Conservation (phyloP, 2,329 filamentous ascomycete species). For the Colletotrichum magnum region DNA sequence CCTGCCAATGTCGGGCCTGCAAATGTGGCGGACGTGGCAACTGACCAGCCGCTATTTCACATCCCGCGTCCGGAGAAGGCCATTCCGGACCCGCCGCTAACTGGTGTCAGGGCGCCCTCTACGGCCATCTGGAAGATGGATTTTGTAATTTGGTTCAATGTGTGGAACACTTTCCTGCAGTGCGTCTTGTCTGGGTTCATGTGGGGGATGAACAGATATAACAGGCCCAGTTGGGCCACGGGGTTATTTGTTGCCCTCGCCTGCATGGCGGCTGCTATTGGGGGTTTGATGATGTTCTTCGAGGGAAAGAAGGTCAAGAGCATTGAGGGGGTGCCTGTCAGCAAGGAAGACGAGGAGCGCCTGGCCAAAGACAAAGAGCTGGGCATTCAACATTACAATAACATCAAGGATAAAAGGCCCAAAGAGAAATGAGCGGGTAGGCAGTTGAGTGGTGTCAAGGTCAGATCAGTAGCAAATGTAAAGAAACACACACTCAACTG, state of each 20-base stretch:
- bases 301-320: conserved; percentile 81
- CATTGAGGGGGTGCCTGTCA: conserved; percentile 79
- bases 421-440: conserved; percentile 57
- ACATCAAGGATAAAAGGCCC: conserved; percentile 66
- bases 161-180: conserved; percentile 85
- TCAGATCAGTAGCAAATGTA: not conserved
- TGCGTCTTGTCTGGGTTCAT: conserved; percentile 81
- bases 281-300: conserved; percentile 77
- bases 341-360: conserved; percentile 65
- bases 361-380: conserved; percentile 66
- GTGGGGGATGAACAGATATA: conserved; percentile 83
- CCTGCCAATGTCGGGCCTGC: conserved; percentile 66
- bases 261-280: conserved; percentile 77
- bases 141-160: conserved; percentile 83
- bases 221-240: conserved; percentile 84
- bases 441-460: not conserved
- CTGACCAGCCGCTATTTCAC: conserved; percentile 55
- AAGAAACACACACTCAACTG: too few relatives aligned
- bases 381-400: conserved; percentile 72
- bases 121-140: conserved; percentile 84
- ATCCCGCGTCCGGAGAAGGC: conserved; percentile 76
- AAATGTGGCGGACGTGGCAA: conserved; percentile 60
- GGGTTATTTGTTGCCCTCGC: conserved; percentile 84
- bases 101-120: conserved; percentile 76
- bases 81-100: conserved; percentile 78